A percentile compares a stretch with the other conserved stretches of the same genome.
These are phyloP conservation scores for Erigeron philadelphicus DNA, from an alignment of 140 eudicot species.

Conservation along the genomic window DNA sequence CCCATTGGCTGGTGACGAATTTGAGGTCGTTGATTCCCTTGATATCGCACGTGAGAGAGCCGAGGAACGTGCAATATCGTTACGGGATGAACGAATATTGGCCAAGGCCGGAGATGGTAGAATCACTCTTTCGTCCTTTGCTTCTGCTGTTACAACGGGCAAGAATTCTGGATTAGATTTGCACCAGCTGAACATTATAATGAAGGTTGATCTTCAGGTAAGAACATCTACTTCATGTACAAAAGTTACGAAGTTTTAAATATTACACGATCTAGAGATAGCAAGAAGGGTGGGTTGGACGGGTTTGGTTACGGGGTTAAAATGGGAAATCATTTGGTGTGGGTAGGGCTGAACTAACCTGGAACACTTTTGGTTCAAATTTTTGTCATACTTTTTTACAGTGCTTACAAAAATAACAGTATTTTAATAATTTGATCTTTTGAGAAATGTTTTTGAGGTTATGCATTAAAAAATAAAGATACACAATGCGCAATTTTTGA, in stretches of 20 bases:
- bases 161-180: conserved; percentile 70
- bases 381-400: no score
- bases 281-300: no score
- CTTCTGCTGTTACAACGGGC: conserved; percentile 84
- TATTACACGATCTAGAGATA: no score
- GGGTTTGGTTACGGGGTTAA: no score
- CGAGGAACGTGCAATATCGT: conserved; percentile 57
- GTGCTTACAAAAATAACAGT: no score
- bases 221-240: neutral
- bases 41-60: conserved; percentile 83
- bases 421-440: no score
- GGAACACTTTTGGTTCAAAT: no score
- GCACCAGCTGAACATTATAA: conserved; percentile 70
- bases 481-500: no score
- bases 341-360: no score
- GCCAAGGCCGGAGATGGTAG: conserved; percentile 90
- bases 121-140: conserved; percentile 82
- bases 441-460: no score
- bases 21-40: conserved; percentile 83
- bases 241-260: neutral
- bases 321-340: no score
- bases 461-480: no score
- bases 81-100: conserved; percentile 64
- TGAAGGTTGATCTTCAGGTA: conserved; percentile 98
- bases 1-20: conserved; percentile 91